A percentile compares a stretch with the other conserved stretches of the same genome.
These are phyloP conservation scores for Heracleum sosnowskyi DNA, from an alignment of 129 eudicot genomes.

Conservation along the genomic window DNA sequence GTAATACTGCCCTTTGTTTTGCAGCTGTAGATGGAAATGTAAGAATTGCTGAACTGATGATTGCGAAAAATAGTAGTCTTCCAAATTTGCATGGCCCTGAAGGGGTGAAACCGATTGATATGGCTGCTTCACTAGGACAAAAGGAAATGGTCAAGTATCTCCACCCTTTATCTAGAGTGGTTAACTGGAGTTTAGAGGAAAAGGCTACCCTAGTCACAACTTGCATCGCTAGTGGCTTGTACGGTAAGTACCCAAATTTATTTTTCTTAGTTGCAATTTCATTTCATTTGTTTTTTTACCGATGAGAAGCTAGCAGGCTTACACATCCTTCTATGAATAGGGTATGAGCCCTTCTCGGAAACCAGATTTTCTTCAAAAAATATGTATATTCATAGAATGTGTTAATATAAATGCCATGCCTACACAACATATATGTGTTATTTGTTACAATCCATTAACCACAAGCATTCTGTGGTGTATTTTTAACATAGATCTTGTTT, in stretches of 20 bases:
- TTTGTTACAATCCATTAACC: background rate
- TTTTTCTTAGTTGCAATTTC: background rate
- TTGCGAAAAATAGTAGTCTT: conserved; percentile 16
- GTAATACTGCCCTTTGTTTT: conserved; percentile 48
- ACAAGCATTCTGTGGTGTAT: background rate
- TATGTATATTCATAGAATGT: too few species aligned
- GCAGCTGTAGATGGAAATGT: conserved; percentile 43
- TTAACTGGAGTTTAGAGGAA: conserved; percentile 21
- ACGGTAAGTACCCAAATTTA: conserved; percentile 21
- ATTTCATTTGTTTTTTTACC: too few species aligned
- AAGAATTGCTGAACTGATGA: conserved; percentile 30
- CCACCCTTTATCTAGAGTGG: conserved; percentile 10
- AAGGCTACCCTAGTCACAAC: conserved; percentile 25
- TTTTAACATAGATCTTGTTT: background rate
- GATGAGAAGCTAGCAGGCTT: background rate
- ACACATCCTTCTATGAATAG: too few species aligned
- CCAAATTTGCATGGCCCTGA: conserved; percentile 20
- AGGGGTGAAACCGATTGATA: conserved; percentile 33
- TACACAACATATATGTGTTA: too few species aligned
- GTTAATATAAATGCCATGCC: too few species aligned
- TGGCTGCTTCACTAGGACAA: conserved; percentile 38
- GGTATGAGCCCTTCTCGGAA: too few species aligned
- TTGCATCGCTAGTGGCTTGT: conserved; percentile 29
- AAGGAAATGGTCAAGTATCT: conserved; percentile 32
- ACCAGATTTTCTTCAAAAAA: too few species aligned